phyloP scores from a whole-genome alignment of 495 filamentous ascomycete genomes.

The Aspergillus egyptiacus region DNA sequence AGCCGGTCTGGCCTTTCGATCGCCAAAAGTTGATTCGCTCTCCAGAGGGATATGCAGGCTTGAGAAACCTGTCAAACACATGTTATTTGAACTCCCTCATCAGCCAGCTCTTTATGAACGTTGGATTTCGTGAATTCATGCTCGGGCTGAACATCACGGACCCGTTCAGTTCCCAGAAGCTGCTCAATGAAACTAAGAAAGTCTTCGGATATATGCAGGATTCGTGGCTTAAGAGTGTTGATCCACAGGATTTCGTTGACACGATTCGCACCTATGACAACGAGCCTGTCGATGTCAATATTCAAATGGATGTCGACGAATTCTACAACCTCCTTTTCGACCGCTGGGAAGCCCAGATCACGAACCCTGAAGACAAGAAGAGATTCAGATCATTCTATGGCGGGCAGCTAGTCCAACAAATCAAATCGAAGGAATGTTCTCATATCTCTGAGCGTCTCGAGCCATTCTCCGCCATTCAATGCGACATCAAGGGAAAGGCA shows the following conservation, averaged over 20 bases:
- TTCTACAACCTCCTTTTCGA: conserved; percentile 95
- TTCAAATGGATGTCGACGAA: conserved; percentile 97
- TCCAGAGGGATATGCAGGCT: conserved; percentile 69
- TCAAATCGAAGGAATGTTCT: conserved; percentile 87
- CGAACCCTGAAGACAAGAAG: conserved; percentile 59
- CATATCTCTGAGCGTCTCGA: conserved; percentile 90
- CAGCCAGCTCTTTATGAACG: conserved; percentile 96
- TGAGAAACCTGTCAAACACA: conserved; percentile 89
- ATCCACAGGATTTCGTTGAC: conserved; percentile 65
- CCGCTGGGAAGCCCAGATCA: conserved; percentile 80
- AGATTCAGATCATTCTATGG: conserved; percentile 81
- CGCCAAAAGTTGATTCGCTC: conserved; percentile 64
- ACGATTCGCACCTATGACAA: conserved; percentile 81
- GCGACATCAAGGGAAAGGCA: conserved; percentile 91
- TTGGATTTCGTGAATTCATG: conserved; percentile 80
- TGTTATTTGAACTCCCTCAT: conserved; percentile 97
- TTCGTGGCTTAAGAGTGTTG: conserved; percentile 62
- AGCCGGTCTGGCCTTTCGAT: conserved; percentile 55
- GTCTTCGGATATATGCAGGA: conserved; percentile 86
- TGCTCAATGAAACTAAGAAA: conserved; percentile 71
- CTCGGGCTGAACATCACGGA: conserved; percentile 56
- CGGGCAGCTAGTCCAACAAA: conserved; percentile 88
- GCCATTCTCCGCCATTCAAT: conserved; percentile 91
- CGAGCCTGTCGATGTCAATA: conserved; percentile 72
- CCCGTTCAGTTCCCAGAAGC: conserved; percentile 49